Percentiles rank a stretch among this genome's conserved stretches.
Evolutionary conservation across 768 basidiomycete genomes (phyloP).

Genomic region (Dendrothele bispora): DNA sequence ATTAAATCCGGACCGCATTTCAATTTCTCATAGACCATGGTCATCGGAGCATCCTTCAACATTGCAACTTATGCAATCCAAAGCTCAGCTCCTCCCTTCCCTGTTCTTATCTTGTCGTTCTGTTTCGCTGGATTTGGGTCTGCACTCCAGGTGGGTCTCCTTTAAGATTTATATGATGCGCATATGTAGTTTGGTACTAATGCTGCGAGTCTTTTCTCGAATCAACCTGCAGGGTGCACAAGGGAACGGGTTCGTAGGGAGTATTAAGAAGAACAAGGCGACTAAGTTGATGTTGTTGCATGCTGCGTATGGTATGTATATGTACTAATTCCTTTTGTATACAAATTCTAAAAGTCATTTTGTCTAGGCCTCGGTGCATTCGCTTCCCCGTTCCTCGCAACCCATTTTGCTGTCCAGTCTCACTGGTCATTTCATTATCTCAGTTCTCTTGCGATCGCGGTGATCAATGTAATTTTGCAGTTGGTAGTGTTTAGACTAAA

Average conservation of each 20-base stretch:
- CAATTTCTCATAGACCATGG: conserved; percentile 10
- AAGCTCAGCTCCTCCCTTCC: conserved; percentile 52
- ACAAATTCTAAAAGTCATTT: neutral
- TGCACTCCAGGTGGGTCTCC: conserved; percentile 34
- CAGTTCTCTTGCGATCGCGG: conserved; percentile 32
- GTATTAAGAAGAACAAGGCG: conserved; percentile 36
- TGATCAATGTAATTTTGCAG: conserved; percentile 40
- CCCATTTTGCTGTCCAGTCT: conserved; percentile 1
- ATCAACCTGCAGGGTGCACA: no score
- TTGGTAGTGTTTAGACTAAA: conserved; percentile 48
- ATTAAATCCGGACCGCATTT: no score
- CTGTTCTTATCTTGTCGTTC: conserved; percentile 42
- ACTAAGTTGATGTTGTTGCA: conserved; percentile 50
- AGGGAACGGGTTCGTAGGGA: conserved; percentile 49
- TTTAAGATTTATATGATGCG: conserved; percentile 16
- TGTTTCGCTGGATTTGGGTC: conserved; percentile 30
- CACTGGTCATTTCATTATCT: conserved; percentile 7
- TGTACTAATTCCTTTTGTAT: neutral
- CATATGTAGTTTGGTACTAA: conserved; percentile 34
- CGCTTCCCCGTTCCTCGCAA: conserved; percentile 37
- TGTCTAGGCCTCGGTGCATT: conserved; percentile 49
- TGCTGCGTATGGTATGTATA: conserved; percentile 38
- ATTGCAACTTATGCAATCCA: conserved; percentile 17
- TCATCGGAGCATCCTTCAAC: conserved; percentile 9
- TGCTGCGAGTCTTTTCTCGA: no score